These are phyloP conservation scores for Termitomyces sp. DNA, from an alignment of 768 basidiomycete genomes.

Conservation along the genomic window DNA sequence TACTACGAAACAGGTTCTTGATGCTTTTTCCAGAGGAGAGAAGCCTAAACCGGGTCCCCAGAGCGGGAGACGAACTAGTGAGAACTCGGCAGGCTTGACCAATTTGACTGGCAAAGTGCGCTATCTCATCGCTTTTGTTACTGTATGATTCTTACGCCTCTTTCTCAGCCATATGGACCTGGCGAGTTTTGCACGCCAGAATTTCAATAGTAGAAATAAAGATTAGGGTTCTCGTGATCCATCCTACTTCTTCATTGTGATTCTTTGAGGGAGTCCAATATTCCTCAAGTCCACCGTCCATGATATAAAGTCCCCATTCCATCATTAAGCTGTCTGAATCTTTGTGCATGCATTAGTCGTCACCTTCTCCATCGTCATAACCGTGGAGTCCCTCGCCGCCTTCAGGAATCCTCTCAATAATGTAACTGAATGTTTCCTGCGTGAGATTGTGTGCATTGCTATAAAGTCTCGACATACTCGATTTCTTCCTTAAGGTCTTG, in stretches of 20 bases:
- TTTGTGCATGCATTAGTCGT: constrained; percentile 42
- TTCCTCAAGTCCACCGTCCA: neutral
- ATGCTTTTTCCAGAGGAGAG: constrained; percentile 72
- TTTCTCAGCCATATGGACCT: constrained; percentile 83
- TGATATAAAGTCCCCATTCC: constrained; percentile 3
- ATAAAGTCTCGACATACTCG: constrained; percentile 41
- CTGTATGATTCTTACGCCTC: constrained; percentile 3
- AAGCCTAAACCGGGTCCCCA: constrained; percentile 95
- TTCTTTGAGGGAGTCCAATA: neutral
- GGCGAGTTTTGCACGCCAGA: constrained; percentile 86
- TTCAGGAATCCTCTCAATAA: constrained; percentile 65
- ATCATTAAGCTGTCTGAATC: neutral
- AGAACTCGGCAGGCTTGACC: constrained; percentile 91
- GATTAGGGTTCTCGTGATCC: neutral
- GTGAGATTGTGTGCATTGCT: neutral
- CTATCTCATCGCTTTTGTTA: neutral
- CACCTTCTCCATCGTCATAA: constrained; percentile 79
- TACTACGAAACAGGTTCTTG: constrained; percentile 73
- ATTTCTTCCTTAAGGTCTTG: constrained; percentile 83
- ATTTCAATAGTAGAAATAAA: constrained; percentile 45
- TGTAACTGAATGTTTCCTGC: constrained; percentile 40
- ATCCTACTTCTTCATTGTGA: neutral
- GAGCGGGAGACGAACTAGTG: constrained; percentile 77
- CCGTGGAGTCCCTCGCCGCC: constrained; percentile 66
- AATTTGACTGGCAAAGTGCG: constrained; percentile 68